Conservation (phyloP, 1,284 basidiomycete species). For the Cutaneotrichosporon sp. region DNA sequence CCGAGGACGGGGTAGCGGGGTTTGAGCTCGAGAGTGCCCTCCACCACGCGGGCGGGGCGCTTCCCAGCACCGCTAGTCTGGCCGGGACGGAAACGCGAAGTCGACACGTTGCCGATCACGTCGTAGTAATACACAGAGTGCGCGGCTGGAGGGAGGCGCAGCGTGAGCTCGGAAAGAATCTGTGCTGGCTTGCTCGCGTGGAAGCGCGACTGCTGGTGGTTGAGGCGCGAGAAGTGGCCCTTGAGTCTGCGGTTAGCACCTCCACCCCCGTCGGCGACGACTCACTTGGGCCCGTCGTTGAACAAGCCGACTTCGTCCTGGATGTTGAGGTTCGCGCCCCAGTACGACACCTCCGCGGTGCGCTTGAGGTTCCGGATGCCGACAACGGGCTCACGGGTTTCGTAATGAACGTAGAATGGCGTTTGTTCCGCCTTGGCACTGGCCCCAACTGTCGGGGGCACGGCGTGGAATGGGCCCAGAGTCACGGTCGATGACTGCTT, state of each 20-base stretch:
- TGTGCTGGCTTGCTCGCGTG: conserved; percentile 61
- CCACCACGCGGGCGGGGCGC: conserved; percentile 47
- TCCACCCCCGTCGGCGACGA: conserved; percentile 16
- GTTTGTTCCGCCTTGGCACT: conserved; percentile 57
- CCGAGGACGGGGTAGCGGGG: conserved; percentile 92
- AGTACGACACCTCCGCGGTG: conserved; percentile 86
- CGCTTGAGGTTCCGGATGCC: conserved; percentile 70
- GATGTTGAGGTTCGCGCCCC: conserved; percentile 91
- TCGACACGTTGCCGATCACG: conserved; percentile 92
- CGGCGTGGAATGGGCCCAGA: conserved; percentile 77
- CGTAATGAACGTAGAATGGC: conserved; percentile 70
- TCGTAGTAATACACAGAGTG: conserved; percentile 83
- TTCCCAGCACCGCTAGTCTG: conserved; percentile 18
- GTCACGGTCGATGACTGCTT: conserved; percentile 76
- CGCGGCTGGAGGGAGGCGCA: conserved; percentile 76
- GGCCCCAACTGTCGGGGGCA: conserved; percentile 57
- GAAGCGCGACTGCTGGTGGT: conserved; percentile 73
- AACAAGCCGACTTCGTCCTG: conserved; percentile 78
- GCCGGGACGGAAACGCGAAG: conserved; percentile 70
- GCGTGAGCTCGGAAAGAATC: conserved; percentile 58
- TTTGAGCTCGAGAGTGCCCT: conserved; percentile 64
- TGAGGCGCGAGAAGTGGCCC: conserved; percentile 90
- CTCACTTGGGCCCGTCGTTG: conserved; percentile 83
- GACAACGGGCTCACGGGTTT: conserved; percentile 70
- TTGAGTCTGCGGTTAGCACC: conserved; percentile 60